Evolutionary conservation across 331 rosid species (phyloP).

Genomic region (Spiraea crenata): DNA sequence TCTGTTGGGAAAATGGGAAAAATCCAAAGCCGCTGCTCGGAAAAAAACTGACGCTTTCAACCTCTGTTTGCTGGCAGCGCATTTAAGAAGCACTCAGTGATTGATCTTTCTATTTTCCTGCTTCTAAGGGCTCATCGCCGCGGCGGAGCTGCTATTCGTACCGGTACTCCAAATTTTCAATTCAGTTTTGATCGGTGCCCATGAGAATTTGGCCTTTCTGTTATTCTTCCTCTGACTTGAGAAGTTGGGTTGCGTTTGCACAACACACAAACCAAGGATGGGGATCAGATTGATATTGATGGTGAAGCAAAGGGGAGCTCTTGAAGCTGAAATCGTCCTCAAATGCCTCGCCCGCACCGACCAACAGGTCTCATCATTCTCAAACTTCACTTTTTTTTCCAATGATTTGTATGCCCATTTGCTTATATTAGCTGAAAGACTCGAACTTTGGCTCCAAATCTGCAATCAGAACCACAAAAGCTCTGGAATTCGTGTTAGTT

Average conservation of each 20-base stretch:
- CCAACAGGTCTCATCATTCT: constrained; percentile 57
- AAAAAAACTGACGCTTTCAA: no score
- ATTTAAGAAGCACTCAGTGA: no score
- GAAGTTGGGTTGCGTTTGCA: background rate
- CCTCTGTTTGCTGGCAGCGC: no score
- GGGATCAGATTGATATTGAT: constrained; percentile 92
- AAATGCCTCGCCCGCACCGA: constrained; percentile 91
- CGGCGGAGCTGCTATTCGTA: no score
- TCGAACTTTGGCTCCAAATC: background rate
- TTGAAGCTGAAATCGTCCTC: constrained; percentile 88
- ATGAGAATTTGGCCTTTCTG: no score
- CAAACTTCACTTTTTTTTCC: background rate
- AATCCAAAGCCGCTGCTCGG: no score
- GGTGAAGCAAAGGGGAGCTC: constrained; percentile 93
- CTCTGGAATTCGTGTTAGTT: background rate
- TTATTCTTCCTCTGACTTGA: no score
- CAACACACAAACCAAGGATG: constrained; percentile 27
- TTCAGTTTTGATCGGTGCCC: no score
- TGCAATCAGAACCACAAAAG: background rate
- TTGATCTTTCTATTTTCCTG: no score
- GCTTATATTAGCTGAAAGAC: background rate
- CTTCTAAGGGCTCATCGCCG: no score
- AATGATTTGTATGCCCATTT: background rate
- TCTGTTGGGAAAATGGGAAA: no score
- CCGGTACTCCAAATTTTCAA: no score